Conservation (phyloP, 2,329 filamentous ascomycete genomes). For the Fusarium irregulare region DNA sequence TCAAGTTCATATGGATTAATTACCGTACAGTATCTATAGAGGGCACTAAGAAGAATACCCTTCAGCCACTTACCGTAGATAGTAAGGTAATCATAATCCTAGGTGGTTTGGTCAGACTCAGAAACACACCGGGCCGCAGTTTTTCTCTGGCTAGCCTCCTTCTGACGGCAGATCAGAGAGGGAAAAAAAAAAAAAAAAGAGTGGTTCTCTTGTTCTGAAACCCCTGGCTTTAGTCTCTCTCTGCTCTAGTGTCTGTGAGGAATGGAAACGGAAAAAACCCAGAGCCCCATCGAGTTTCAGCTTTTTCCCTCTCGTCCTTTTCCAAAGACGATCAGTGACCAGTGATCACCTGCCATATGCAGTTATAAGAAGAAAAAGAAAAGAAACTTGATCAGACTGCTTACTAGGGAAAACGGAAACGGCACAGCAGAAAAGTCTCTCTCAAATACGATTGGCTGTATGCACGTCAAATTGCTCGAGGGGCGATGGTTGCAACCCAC, state of each 20-base stretch:
- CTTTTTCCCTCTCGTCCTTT: conserved; percentile 11
- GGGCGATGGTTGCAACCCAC: conserved; percentile 27
- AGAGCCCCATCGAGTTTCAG: conserved; percentile 34
- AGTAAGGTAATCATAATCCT: background rate
- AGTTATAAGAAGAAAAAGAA: conserved; percentile 3
- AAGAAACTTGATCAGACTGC: conserved; percentile 7
- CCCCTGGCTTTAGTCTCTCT: conserved; percentile 15
- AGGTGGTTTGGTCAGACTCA: conserved; percentile 10
- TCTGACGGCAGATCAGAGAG: conserved; percentile 23
- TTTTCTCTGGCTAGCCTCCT: conserved; percentile 25
- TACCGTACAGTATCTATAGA: background rate
- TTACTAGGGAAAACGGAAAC: background rate
- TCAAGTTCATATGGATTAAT: conserved; percentile 1
- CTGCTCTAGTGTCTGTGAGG: background rate
- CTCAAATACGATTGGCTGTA: conserved; percentile 10
- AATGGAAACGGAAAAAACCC: conserved; percentile 19
- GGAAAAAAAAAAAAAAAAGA: conserved; percentile 6
- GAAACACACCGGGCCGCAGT: conserved; percentile 21
- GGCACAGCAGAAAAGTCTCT: conserved; percentile 8
- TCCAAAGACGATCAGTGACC: background rate
- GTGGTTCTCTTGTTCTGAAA: conserved; percentile 24
- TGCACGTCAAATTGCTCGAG: conserved; percentile 45
- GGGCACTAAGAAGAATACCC: background rate
- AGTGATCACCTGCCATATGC: conserved; percentile 11
- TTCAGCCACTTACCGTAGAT: conserved; percentile 19